Conservation (phyloP, 441 rosid species). For the Eutrema salsugineum region DNA sequence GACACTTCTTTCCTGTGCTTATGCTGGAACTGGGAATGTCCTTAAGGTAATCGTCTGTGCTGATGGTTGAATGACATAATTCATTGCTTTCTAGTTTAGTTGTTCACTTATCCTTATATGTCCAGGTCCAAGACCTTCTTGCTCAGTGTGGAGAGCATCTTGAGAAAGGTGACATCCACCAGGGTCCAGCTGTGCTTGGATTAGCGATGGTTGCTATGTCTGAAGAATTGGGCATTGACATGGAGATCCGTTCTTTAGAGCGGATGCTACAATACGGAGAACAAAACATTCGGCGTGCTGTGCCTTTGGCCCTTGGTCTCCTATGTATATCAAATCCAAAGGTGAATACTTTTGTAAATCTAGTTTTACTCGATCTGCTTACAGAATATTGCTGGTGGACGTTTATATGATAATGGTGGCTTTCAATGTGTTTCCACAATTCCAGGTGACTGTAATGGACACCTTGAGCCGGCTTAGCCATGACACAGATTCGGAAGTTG, state of each 20-base stretch:
- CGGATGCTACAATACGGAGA: constrained; percentile 87
- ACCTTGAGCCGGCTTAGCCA: constrained; percentile 90
- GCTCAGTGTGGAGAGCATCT: constrained; percentile 84
- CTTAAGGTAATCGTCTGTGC: constrained; percentile 49
- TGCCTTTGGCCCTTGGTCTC: constrained; percentile 92
- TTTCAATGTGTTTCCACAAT: background rate
- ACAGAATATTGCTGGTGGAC: background rate
- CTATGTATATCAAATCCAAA: constrained; percentile 92
- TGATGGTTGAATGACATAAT: constrained; percentile 10
- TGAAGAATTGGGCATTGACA: constrained; percentile 85
- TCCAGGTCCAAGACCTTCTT: constrained; percentile 80
- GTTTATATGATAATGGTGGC: background rate
- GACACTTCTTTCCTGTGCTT: constrained; percentile 86
- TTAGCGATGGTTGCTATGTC: constrained; percentile 96
- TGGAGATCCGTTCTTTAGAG: constrained; percentile 88
- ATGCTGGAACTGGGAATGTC: constrained; percentile 92
- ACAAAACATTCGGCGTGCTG: constrained; percentile 79
- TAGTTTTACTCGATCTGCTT: background rate
- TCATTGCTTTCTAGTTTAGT: background rate
- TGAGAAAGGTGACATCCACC: constrained; percentile 78
- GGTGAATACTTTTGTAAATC: constrained; percentile 34
- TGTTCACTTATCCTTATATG: background rate
- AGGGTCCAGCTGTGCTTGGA: constrained; percentile 94
- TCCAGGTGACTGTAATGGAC: constrained; percentile 90
- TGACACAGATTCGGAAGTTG: constrained; percentile 89